A percentile compares a stretch with the other conserved stretches of the same genome.
Evolutionary conservation across 2,329 filamentous ascomycete genomes (phyloP).

Genomic region (Dactylellina leptospora): DNA sequence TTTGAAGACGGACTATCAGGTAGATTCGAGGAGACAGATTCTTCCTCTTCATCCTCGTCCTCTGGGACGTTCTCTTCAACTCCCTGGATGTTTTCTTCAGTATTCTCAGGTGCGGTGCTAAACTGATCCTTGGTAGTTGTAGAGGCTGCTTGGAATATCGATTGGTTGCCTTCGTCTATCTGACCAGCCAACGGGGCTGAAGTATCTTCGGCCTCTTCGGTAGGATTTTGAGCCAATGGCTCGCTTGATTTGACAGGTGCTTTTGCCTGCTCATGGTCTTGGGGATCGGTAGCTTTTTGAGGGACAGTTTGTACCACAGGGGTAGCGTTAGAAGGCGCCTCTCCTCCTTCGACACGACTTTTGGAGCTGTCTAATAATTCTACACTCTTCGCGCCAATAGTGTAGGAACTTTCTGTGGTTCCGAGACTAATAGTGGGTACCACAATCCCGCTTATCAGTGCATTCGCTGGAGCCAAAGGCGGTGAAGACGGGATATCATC

Average conservation of each 20-base stretch:
- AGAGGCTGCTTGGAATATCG: background rate
- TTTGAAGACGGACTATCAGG: slow-evolving; percentile 42
- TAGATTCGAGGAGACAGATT: slow-evolving; percentile 30
- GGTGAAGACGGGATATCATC: slow-evolving; percentile 49
- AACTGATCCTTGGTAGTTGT: background rate
- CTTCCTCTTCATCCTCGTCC: slow-evolving; percentile 20
- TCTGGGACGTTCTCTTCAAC: too few species aligned
- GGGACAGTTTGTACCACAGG: slow-evolving; percentile 30
- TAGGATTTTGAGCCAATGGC: background rate
- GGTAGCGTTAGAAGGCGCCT: slow-evolving; percentile 30
- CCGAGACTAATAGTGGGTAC: background rate
- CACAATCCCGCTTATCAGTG: background rate
- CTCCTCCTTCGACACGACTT: slow-evolving; percentile 39
- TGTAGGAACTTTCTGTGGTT: slow-evolving; percentile 6
- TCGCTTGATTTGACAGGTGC: background rate
- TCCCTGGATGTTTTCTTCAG: background rate
- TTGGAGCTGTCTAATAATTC: slow-evolving; percentile 42
- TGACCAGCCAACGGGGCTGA: slow-evolving; percentile 30
- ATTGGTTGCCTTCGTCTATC: slow-evolving; percentile 23
- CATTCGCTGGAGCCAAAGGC: slow-evolving; percentile 27
- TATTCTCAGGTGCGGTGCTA: background rate
- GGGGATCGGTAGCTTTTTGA: slow-evolving; percentile 34
- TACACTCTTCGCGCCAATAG: slow-evolving; percentile 31
- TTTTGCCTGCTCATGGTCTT: slow-evolving; percentile 15
- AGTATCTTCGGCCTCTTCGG: slow-evolving; percentile 33